Conservation (phyloP, 129 eudicot species). For the Oenanthe sinensis region DNA sequence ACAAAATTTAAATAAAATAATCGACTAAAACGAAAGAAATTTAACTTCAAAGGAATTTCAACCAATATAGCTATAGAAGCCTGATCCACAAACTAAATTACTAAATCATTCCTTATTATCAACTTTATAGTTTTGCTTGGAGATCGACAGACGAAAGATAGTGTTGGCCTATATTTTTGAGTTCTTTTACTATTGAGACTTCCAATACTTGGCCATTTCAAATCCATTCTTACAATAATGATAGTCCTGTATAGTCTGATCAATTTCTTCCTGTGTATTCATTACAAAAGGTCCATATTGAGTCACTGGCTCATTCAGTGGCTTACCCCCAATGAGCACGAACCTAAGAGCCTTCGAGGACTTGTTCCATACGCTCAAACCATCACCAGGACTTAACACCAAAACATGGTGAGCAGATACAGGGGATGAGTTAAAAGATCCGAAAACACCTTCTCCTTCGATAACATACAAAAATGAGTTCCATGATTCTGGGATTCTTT, state of each 20-base stretch:
- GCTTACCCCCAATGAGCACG: constrained; percentile 68
- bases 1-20: too few relatives aligned
- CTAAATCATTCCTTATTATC: constrained; percentile 1
- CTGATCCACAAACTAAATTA: background rate
- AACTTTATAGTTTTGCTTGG: background rate
- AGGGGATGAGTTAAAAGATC: constrained; percentile 37
- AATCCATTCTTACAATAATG: constrained; percentile 64
- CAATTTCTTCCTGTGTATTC: constrained; percentile 81
- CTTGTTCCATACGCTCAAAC: constrained; percentile 76
- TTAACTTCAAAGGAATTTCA: background rate
- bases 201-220: constrained; percentile 30
- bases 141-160: constrained; percentile 18
- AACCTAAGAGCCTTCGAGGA: constrained; percentile 48
- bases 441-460: constrained; percentile 77
- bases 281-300: constrained; percentile 96
- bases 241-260: constrained; percentile 72
- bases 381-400: constrained; percentile 79
- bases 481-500: constrained; percentile 69
- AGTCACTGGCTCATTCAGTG: constrained; percentile 75
- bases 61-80: background rate
- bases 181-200: constrained; percentile 35
- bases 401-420: constrained; percentile 55
- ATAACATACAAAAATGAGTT: constrained; percentile 58
- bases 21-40: too few relatives aligned
- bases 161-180: constrained; percentile 3